A percentile compares a stretch with the other conserved stretches of the same genome.
Conservation (phyloP, 2,329 filamentous ascomycete genomes). For the Aspergillus flavus region DNA sequence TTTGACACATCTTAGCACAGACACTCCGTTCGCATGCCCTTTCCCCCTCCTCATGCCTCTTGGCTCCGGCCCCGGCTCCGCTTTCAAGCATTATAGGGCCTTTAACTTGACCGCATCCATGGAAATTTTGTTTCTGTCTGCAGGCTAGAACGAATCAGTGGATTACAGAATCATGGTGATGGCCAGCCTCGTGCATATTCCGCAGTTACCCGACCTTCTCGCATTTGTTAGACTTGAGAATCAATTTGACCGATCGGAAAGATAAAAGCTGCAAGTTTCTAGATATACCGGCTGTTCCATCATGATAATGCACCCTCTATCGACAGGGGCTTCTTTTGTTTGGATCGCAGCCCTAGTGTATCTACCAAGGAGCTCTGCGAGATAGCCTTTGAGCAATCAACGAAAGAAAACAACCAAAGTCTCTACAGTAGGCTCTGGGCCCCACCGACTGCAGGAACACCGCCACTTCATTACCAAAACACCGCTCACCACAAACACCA, state of each 20-base stretch:
- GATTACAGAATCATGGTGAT: slow-evolving; percentile 3
- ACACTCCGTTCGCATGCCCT: slow-evolving; percentile 14
- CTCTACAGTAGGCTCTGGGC: slow-evolving; percentile 9
- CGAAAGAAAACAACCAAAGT: not conserved
- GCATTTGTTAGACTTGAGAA: slow-evolving; percentile 6
- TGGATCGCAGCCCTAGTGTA: not conserved
- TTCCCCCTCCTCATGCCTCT: slow-evolving; percentile 17
- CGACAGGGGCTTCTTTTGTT: not conserved
- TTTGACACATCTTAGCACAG: slow-evolving; percentile 21
- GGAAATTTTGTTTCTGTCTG: slow-evolving; percentile 18
- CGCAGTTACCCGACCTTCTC: slow-evolving; percentile 18
- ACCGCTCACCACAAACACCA: slow-evolving; percentile 12
- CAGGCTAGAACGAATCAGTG: slow-evolving; percentile 16
- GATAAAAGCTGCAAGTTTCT: not conserved
- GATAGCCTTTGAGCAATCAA: slow-evolving; percentile 11
- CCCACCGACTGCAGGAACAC: slow-evolving; percentile 26
- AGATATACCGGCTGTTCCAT: not conserved
- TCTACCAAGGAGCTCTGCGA: slow-evolving; percentile 7
- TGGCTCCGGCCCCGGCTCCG: slow-evolving; percentile 17
- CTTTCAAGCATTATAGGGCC: slow-evolving; percentile 15
- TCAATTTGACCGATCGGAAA: not conserved
- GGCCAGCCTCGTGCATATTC: slow-evolving; percentile 13
- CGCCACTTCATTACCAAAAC: slow-evolving; percentile 18
- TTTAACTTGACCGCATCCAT: slow-evolving; percentile 11
- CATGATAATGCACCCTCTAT: not conserved